Conservation (phyloP, 768 basidiomycete genomes). For the Mycena crocata region DNA sequence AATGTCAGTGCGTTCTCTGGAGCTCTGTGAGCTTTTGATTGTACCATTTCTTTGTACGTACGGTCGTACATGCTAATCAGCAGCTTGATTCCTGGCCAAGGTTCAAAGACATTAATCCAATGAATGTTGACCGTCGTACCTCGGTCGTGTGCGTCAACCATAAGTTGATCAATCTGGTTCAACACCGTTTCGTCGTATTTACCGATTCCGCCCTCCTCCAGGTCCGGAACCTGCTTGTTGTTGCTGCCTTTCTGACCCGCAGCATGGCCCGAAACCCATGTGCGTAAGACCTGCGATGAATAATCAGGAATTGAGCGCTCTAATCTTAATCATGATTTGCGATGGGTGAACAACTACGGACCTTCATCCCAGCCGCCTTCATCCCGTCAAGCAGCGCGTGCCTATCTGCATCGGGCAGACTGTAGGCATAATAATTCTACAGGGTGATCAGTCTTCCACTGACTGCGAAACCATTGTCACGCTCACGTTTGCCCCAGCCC, state of each 20-base stretch:
- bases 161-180: slow-evolving; percentile 50
- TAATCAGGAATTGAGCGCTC: no score
- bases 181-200: slow-evolving; percentile 51
- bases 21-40: slow-evolving; percentile 16
- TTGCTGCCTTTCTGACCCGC: slow-evolving; percentile 39
- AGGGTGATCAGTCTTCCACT: not conserved
- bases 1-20: slow-evolving; percentile 45
- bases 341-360: no score
- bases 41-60: not conserved
- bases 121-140: slow-evolving; percentile 25
- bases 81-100: slow-evolving; percentile 34
- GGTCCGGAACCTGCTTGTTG: slow-evolving; percentile 41
- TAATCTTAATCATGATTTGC: no score
- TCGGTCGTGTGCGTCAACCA: slow-evolving; percentile 47
- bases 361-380: slow-evolving; percentile 41
- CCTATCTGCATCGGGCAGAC: slow-evolving; percentile 34
- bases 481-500: not conserved
- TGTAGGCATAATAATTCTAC: slow-evolving; percentile 37
- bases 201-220: slow-evolving; percentile 46
- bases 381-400: slow-evolving; percentile 36
- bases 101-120: not conserved
- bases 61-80: slow-evolving; percentile 28
- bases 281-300: slow-evolving; percentile 36
- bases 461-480: no score
- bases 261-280: slow-evolving; percentile 40